A percentile compares a stretch with the other conserved stretches of the same genome.
Conservation (phyloP, 495 filamentous ascomycete genomes). For the Thermochaetoides thermophila region DNA sequence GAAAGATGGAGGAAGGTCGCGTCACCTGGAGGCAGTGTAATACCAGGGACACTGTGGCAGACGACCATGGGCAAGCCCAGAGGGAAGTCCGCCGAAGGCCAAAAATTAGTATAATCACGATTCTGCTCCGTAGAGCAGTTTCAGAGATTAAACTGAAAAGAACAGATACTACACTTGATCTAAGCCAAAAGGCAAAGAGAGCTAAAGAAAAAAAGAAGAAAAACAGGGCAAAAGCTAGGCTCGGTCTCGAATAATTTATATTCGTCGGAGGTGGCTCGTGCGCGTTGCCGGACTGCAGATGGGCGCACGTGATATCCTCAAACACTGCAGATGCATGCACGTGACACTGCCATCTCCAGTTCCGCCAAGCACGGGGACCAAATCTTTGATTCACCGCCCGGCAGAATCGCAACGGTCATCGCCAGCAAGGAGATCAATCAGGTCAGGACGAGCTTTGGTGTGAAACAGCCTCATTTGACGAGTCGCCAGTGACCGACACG, state of each 20-base stretch:
- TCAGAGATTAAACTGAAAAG: conserved; percentile 93
- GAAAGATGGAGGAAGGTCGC: conserved; percentile 19
- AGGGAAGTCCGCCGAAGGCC: conserved; percentile 38
- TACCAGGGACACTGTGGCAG: conserved; percentile 19
- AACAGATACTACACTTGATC: conserved; percentile 99
- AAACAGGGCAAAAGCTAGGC: conserved; percentile 11
- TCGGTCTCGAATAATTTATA: background rate
- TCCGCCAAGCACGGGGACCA: no score
- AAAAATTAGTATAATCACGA: conserved; percentile 74
- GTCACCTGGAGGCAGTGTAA: conserved; percentile 21
- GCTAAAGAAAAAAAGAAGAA: conserved; percentile 19
- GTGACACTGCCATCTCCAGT: no score
- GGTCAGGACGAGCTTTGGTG: conserved; percentile 1
- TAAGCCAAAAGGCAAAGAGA: conserved; percentile 58
- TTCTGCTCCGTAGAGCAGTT: conserved; percentile 52
- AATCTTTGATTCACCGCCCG: conserved; percentile 8
- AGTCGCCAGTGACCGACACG: no score
- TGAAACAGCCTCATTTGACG: no score
- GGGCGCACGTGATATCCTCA: background rate
- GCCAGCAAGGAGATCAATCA: background rate
- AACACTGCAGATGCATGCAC: no score
- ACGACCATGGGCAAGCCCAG: conserved; percentile 24
- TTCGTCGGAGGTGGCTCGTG: background rate
- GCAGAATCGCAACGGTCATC: conserved; percentile 3
- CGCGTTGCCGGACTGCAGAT: background rate